Evolutionary conservation across 2,329 filamentous ascomycete genomes (phyloP).

Genomic region (Trichophaea hybrida): DNA sequence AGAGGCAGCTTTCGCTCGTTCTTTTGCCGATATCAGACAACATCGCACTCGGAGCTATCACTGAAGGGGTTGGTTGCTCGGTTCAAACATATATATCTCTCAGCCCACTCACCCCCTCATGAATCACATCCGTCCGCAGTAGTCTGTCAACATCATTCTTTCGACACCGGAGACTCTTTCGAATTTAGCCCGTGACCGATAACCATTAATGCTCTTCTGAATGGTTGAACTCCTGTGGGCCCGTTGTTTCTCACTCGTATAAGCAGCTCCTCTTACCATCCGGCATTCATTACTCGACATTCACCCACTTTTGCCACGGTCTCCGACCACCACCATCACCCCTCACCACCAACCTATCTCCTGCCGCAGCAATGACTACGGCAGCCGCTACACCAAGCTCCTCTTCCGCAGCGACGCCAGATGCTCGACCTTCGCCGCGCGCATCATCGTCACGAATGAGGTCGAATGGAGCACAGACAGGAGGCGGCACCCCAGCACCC

Average conservation of each 20-base stretch:
- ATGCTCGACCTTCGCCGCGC: slow-evolving; percentile 22
- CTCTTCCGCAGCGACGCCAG: slow-evolving; percentile 25
- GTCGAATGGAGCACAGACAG: slow-evolving; percentile 13
- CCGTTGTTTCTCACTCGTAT: slow-evolving; percentile 3
- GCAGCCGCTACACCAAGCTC: slow-evolving; percentile 16
- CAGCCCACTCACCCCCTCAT: slow-evolving; percentile 3
- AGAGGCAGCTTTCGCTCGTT: not conserved
- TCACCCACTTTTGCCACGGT: not conserved
- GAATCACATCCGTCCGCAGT: not conserved
- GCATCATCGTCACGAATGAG: slow-evolving; percentile 26
- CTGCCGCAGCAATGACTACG: not conserved
- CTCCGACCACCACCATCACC: not conserved
- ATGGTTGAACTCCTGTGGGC: not conserved
- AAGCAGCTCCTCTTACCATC: slow-evolving; percentile 8
- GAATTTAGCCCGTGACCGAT: not conserved
- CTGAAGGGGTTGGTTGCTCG: slow-evolving; percentile 5
- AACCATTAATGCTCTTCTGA: not conserved
- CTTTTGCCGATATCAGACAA: not conserved
- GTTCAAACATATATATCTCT: slow-evolving; percentile 4
- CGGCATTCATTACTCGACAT: not conserved
- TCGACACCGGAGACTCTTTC: not conserved
- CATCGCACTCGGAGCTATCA: not conserved
- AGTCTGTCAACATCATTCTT: not conserved
- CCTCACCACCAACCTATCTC: not conserved
- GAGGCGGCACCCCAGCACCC: slow-evolving; percentile 12